Evolutionary conservation across 2,329 filamentous ascomycete species (phyloP).

Genomic region (Coniochaeta prunicola): DNA sequence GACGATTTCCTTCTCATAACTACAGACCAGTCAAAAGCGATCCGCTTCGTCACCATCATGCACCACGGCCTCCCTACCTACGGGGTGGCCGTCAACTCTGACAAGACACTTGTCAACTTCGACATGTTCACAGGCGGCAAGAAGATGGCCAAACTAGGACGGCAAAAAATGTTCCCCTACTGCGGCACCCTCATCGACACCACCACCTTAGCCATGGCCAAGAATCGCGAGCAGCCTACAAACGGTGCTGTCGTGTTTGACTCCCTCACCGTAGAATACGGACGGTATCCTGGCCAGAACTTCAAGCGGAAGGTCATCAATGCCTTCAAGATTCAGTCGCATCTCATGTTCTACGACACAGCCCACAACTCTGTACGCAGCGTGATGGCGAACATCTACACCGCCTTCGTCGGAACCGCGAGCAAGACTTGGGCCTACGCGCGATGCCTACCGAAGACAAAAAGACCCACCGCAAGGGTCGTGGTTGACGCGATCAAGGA

Average conservation of each 20-base stretch:
- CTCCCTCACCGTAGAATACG: constrained; percentile 72
- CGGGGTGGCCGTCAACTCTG: constrained; percentile 67
- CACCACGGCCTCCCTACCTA: constrained; percentile 70
- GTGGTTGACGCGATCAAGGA: constrained; percentile 64
- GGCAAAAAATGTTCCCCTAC: constrained; percentile 63
- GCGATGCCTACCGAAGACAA: constrained; percentile 47
- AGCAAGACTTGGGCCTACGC: constrained; percentile 63
- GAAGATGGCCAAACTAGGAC: constrained; percentile 39
- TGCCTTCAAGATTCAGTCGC: constrained; percentile 77
- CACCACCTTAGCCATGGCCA: constrained; percentile 64
- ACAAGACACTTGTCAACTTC: constrained; percentile 85
- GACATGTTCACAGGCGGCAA: constrained; percentile 49
- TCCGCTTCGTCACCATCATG: constrained; percentile 71
- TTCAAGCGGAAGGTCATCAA: constrained; percentile 75
- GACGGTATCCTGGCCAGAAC: constrained; percentile 63
- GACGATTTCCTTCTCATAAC: constrained; percentile 94
- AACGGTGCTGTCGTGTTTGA: constrained; percentile 46
- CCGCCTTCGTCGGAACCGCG: constrained; percentile 70
- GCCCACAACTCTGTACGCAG: constrained; percentile 63
- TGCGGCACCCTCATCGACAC: constrained; percentile 77
- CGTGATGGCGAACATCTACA: constrained; percentile 67
- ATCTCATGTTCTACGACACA: constrained; percentile 77
- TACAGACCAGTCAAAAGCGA: constrained; percentile 57
- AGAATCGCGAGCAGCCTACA: constrained; percentile 49
- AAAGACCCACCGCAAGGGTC: constrained; percentile 51